Percentiles rank a stretch among this genome's conserved stretches.
Evolutionary conservation across 202 grass and related monocot genomes (phyloP).

Genomic region (Carex sylvatica): DNA sequence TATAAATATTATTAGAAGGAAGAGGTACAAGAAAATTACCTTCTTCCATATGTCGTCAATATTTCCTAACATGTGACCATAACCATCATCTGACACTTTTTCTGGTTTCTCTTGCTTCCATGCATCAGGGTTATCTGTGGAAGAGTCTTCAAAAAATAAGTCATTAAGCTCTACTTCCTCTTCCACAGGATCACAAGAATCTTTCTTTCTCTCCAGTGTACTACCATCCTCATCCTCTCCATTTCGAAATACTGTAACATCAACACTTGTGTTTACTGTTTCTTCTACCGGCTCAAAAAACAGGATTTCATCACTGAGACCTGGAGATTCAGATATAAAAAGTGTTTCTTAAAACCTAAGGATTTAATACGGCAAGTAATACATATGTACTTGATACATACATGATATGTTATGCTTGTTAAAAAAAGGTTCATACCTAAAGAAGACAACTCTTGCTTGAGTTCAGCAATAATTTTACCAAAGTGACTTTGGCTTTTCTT

Average conservation of each 20-base stretch:
- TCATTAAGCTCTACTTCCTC: conserved; percentile 70
- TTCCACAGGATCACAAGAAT: conserved; percentile 40
- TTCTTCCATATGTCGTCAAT: conserved; percentile 98
- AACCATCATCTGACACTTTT: conserved; percentile 56
- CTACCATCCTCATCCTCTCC: background rate
- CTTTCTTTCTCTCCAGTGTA: conserved; percentile 3
- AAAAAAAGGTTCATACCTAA: conserved; percentile 21
- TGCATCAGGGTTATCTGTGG: conserved; percentile 50
- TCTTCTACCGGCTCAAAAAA: conserved; percentile 16
- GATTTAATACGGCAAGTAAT: background rate
- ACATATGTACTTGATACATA: background rate
- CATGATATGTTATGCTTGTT: background rate
- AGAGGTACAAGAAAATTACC: conserved; percentile 35
- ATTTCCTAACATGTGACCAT: conserved; percentile 71
- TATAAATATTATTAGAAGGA: conserved; percentile 6
- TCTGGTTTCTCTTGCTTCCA: conserved; percentile 60
- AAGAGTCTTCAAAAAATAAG: conserved; percentile 80
- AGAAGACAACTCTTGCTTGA: conserved; percentile 38
- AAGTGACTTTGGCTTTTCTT: conserved; percentile 67
- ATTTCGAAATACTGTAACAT: background rate
- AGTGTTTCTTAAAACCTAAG: background rate
- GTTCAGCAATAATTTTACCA: conserved; percentile 34
- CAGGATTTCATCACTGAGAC: conserved; percentile 14
- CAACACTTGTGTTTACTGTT: conserved; percentile 10
- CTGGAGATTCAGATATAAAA: conserved; percentile 6